phyloP scores from a whole-genome alignment of 345 rosid species.

The Psidium friedrichsthalianum region DNA sequence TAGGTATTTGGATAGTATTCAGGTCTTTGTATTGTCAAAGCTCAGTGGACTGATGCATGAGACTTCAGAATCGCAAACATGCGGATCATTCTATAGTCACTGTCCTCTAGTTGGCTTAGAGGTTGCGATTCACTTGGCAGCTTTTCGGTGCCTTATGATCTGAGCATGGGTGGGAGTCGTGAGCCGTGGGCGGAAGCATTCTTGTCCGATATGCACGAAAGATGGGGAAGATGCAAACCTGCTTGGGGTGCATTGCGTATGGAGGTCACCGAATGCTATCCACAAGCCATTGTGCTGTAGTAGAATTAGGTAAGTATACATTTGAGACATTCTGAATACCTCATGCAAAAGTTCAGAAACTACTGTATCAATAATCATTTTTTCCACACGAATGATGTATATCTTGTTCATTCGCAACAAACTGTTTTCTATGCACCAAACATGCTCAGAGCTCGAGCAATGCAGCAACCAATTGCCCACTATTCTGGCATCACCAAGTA shows the following conservation, averaged over 20 bases:
- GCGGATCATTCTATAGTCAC: neutral
- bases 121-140: slow-evolving; percentile 15
- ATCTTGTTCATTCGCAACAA: neutral
- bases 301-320: neutral
- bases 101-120: neutral
- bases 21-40: neutral
- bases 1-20: neutral
- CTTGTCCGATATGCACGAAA: slow-evolving; percentile 33
- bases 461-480: neutral
- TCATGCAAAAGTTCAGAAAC: neutral
- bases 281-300: slow-evolving; percentile 77
- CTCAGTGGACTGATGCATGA: neutral
- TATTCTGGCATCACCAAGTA: neutral
- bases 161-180: slow-evolving; percentile 73
- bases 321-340: neutral
- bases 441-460: neutral
- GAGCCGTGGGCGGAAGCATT: slow-evolving; percentile 73
- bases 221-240: slow-evolving; percentile 54
- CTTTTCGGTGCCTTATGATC: slow-evolving; percentile 81
- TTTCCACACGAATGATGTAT: neutral
- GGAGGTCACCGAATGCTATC: slow-evolving; percentile 77
- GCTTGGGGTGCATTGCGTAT: slow-evolving; percentile 52
- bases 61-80: neutral
- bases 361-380: neutral
- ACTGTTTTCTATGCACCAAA: neutral